Evolutionary conservation across 2,329 filamentous ascomycete genomes (phyloP), one percentile per base, ranked within the genome.

Genomic region (Talaromyces sp.): DNA sequence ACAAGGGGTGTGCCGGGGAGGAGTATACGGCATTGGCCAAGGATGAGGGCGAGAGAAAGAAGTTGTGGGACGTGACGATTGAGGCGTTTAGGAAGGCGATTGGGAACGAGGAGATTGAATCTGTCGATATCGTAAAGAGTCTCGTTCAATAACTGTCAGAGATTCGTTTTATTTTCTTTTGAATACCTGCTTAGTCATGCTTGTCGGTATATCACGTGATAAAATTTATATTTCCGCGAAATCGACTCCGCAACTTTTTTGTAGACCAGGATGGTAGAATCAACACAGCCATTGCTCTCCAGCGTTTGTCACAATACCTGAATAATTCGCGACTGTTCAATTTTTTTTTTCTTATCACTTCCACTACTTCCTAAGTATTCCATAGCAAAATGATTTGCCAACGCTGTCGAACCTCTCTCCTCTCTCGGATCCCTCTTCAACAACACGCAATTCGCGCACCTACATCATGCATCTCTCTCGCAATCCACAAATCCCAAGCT

Each of bases 331-430:
- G 33, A 39, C n/a, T 11, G 1, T 17, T n/a, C 13, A n/a, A 37
- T n/a, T 11, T 6, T 22, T 35, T 10, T 22, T 8, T 31, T 31
- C 13, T 4, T 37, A 10, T 37, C 22, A 7, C 22, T 56, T 7
- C 9, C 11, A 10, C 31, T 37, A n/a, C 25, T 35, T 2, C 4
- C 25, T 39, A 31, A 22, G 59, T 50, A 62, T 37, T n/a, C 5
- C 27, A 31, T 1, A 3, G 47, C 31, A 74, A 52, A 66, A 80
- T 80, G 78, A 77, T 80, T 62, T 80, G 78, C 73, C 74, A 74
- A 69, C 74, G 74, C 62, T 80, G 78, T 68, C 77, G 78, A 56
- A 76, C 74, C 17, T 74, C 71, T 68, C 73, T 80, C 67, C 70
- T 80, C 66, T 76, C 74, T 50, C 77, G 77, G 64, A 70, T 80